Conservation (phyloP, 306 rosid genomes). For the Fagus sylvatica region DNA sequence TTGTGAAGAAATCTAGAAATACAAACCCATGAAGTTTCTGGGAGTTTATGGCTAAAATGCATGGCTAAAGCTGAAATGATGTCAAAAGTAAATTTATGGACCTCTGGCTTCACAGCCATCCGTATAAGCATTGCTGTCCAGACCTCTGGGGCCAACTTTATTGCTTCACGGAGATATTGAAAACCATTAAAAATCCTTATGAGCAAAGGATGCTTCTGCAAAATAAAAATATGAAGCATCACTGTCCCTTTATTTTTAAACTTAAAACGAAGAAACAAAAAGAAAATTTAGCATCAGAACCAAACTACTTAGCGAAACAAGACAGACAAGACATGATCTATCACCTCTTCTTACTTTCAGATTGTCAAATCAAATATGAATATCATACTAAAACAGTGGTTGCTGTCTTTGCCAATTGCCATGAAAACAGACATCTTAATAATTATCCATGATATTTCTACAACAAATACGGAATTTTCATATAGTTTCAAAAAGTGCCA, state of each 20-base stretch:
- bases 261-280: neutral
- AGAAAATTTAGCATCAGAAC: neutral
- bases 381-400: neutral
- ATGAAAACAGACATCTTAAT: neutral
- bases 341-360: neutral
- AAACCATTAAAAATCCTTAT: constrained; percentile 63
- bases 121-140: constrained; percentile 86
- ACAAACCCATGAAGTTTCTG: constrained; percentile 63
- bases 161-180: constrained; percentile 54
- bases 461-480: neutral
- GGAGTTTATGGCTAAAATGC: constrained; percentile 55
- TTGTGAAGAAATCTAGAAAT: constrained; percentile 70
- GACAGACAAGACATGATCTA: neutral
- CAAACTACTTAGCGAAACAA: neutral
- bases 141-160: constrained; percentile 72
- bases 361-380: neutral
- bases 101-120: constrained; percentile 70
- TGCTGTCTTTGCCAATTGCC: neutral
- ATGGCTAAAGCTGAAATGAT: constrained; percentile 52
- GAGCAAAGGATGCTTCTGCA: constrained; percentile 62
- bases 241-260: neutral
- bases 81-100: constrained; percentile 67
- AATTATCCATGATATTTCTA: neutral
- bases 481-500: neutral
- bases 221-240: constrained; percentile 9